Conservation (phyloP, 805 yeast genomes). For the Aciculoconidium aculeatum region DNA sequence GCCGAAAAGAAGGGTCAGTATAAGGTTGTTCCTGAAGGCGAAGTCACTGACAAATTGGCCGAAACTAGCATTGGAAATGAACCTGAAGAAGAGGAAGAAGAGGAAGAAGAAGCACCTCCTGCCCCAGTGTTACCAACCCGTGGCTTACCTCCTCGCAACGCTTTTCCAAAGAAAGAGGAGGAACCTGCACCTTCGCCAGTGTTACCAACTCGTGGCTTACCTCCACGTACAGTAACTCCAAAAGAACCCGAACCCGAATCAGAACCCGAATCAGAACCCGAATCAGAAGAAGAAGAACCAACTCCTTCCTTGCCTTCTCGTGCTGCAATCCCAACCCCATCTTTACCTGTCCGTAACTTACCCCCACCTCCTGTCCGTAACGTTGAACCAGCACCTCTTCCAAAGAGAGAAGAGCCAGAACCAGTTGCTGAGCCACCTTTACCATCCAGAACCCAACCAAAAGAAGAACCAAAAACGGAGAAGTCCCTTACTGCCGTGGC, state of each 20-base stretch:
- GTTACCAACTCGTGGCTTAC: constrained; percentile 12
- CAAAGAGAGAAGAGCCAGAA: constrained; percentile 15
- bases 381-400: constrained; percentile 6
- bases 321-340: no score
- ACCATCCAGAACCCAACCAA: constrained; percentile 8
- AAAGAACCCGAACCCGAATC: constrained; percentile 16
- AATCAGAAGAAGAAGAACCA: constrained; percentile 22
- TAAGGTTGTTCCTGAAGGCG: constrained; percentile 30
- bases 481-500: constrained; percentile 55
- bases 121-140: constrained; percentile 9
- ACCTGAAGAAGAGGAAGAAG: constrained; percentile 34
- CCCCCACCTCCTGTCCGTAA: constrained; percentile 15
- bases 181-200: constrained; percentile 11
- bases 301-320: constrained; percentile 11
- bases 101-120: constrained; percentile 29
- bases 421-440: constrained; percentile 14
- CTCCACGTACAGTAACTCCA: constrained; percentile 11
- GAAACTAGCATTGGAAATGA: constrained; percentile 9
- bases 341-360: constrained; percentile 8
- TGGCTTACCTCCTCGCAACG: constrained; percentile 10
- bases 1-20: constrained; percentile 81
- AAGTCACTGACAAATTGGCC: constrained; percentile 12
- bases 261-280: constrained; percentile 15
- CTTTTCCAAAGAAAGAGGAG: constrained; percentile 10
- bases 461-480: constrained; percentile 7